Evolutionary conservation across 768 basidiomycete genomes (phyloP).

Genomic region (Psilocybe azurescens): DNA sequence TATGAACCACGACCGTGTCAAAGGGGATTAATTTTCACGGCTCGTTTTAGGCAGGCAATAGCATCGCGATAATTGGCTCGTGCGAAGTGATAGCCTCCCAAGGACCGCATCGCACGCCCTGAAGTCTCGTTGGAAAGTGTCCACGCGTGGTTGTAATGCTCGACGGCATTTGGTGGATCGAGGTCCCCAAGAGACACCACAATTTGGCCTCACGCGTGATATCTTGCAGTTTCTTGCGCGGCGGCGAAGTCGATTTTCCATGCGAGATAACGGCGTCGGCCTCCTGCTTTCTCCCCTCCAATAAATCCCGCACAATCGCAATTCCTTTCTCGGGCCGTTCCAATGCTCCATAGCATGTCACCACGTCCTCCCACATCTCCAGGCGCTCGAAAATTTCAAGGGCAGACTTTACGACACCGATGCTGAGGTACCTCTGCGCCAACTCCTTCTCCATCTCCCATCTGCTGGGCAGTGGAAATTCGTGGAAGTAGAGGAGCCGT

Average conservation of each 20-base stretch:
- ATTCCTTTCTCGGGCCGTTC: slow-evolving; percentile 83
- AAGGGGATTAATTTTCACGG: slow-evolving; percentile 90
- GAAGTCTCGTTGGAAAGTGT: slow-evolving; percentile 78
- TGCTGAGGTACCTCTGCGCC: slow-evolving; percentile 77
- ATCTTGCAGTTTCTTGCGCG: slow-evolving; percentile 55
- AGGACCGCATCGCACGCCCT: slow-evolving; percentile 88
- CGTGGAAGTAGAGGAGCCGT: slow-evolving; percentile 80
- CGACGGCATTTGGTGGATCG: slow-evolving; percentile 68
- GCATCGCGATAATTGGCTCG: slow-evolving; percentile 66
- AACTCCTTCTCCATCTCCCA: slow-evolving; percentile 97
- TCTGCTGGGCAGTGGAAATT: slow-evolving; percentile 81
- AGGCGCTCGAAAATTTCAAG: slow-evolving; percentile 92
- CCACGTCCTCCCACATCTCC: slow-evolving; percentile 99
- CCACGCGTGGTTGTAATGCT: slow-evolving; percentile 89
- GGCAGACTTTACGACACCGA: slow-evolving; percentile 90
- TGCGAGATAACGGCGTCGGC: slow-evolving; percentile 70
- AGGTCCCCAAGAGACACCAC: slow-evolving; percentile 97
- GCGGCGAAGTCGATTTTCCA: slow-evolving; percentile 54
- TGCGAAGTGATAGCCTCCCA: slow-evolving; percentile 85
- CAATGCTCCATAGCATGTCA: slow-evolving; percentile 83
- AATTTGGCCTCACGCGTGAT: slow-evolving; percentile 84
- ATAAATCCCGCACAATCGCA: slow-evolving; percentile 80
- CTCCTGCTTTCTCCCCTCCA: slow-evolving; percentile 87
- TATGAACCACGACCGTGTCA: slow-evolving; percentile 92
- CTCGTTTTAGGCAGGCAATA: slow-evolving; percentile 68